Evolutionary conservation across 2,329 filamentous ascomycete species (phyloP), one percentile per base, ranked within the genome.

Genomic region (Nothomitra cinnamomea): DNA sequence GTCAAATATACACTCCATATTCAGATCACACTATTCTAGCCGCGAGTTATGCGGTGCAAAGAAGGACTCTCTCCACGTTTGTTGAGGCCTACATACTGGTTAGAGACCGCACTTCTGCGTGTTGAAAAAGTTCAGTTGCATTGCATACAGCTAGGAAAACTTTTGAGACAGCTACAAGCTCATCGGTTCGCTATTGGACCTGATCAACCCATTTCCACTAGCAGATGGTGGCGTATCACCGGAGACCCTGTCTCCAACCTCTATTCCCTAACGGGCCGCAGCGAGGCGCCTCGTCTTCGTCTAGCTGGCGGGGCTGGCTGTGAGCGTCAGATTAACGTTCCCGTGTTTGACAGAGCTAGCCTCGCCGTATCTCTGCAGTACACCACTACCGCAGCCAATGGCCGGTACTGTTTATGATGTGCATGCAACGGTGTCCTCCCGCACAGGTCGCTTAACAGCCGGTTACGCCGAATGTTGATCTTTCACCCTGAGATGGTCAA

Each of bases 401-500:
- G 22, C 19, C 25, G 28, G 17, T 15, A 35, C 13, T 17, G 25
- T 35, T 22, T 24, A 49, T 49, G 45, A 19, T 35, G n/a, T 49
- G 45, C 45, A 49, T 47, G 45, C 45, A 49, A 49, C 45, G 24
- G 13, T 49, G 45, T 4, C 28, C 45, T 49, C 24, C 45, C 45
- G 45, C 45, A 49, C 45, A 49, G 45, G 28, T 19, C 45, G 24
- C 45, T 49, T 19, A 24, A 24, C 45, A n/a, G 17, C 45, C 45
- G 28, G 28, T 49, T 35, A 21, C 45, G 13, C 24, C 19, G 32
- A 49, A 35, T 35, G n/a, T 17, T 35, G n/a, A 8, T 7, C 42
- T 7, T 24, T 10, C 22, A 5, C 17, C 45, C 24, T 32, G 10
- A 32, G 28, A 32, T 32, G 28, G 28, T 32, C 28, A 32, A 13